Percentiles rank a stretch among this genome's conserved stretches.
phyloP scores from a whole-genome alignment of 805 yeast genomes.

The Ogataea ramenticola region DNA sequence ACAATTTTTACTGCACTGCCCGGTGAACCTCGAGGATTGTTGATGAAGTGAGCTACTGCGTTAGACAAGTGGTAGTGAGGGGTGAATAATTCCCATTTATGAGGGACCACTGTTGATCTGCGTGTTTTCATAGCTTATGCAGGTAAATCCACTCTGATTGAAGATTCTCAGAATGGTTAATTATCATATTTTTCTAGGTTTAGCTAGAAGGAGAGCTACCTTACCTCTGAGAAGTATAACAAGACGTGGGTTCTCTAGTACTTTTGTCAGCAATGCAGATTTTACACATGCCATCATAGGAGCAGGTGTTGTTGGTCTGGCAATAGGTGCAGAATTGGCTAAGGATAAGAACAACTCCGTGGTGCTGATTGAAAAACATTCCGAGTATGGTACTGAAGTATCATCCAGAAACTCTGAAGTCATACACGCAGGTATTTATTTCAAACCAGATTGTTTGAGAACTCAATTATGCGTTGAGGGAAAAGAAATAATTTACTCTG shows the following conservation, averaged over 20 bases:
- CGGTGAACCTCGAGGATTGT: too few species aligned
- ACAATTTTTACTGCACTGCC: too few species aligned
- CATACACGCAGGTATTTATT: conserved; percentile 85
- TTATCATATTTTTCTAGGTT: too few species aligned
- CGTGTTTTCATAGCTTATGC: too few species aligned
- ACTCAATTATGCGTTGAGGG: conserved; percentile 70
- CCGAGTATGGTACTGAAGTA: conserved; percentile 66
- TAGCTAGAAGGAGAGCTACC: too few species aligned
- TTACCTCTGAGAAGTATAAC: neutral
- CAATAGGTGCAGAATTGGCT: conserved; percentile 67
- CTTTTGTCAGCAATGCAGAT: neutral
- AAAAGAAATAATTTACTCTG: conserved; percentile 56
- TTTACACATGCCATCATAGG: conserved; percentile 43
- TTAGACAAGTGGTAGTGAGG: too few species aligned
- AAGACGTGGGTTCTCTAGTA: conserved; percentile 1
- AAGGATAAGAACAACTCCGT: conserved; percentile 41
- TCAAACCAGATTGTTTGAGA: conserved; percentile 62
- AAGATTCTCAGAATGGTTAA: too few species aligned
- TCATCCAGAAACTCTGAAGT: conserved; percentile 91
- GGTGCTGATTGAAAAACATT: conserved; percentile 62
- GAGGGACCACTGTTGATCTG: too few species aligned
- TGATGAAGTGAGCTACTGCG: too few species aligned
- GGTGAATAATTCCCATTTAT: too few species aligned
- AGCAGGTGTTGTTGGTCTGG: conserved; percentile 80
- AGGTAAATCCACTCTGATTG: too few species aligned